Conservation (phyloP, 352 stramenopile species). For the Elongisporangium anandrum region DNA sequence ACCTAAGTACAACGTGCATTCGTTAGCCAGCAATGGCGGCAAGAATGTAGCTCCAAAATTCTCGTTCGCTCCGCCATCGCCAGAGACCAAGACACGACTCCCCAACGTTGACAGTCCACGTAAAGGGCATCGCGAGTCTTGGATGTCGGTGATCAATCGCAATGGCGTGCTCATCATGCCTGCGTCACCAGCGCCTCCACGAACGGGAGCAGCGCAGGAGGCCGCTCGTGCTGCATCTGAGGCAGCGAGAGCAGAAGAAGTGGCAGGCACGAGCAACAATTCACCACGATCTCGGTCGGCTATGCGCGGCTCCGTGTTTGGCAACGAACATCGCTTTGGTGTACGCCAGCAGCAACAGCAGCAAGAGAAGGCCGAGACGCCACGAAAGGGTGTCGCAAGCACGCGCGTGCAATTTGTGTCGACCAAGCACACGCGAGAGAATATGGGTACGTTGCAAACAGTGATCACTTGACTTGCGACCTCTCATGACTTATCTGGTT, state of each 20-base stretch:
- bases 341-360: constrained; percentile 26
- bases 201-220: neutral
- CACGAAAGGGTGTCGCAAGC: constrained; percentile 21
- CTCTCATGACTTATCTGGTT: neutral
- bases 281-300: neutral
- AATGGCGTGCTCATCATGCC: constrained; percentile 80
- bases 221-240: constrained; percentile 12
- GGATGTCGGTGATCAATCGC: constrained; percentile 77
- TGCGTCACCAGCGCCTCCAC: constrained; percentile 22
- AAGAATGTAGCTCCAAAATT: constrained; percentile 45
- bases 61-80: constrained; percentile 58
- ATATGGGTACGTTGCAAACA: constrained; percentile 40
- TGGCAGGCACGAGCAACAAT: constrained; percentile 1
- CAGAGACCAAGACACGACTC: constrained; percentile 46
- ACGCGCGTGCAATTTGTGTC: constrained; percentile 77
- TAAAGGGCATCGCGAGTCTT: constrained; percentile 67
- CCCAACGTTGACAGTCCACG: constrained; percentile 49
- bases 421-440: constrained; percentile 68
- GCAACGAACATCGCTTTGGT: constrained; percentile 73
- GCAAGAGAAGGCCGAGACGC: constrained; percentile 19
- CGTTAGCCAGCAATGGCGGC: constrained; percentile 45
- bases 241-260: constrained; percentile 7
- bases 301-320: constrained; percentile 48
- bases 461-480: neutral
- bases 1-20: constrained; percentile 80